phyloP scores from a whole-genome alignment of 208 protist species.

The Wallacemonas sp. region DNA sequence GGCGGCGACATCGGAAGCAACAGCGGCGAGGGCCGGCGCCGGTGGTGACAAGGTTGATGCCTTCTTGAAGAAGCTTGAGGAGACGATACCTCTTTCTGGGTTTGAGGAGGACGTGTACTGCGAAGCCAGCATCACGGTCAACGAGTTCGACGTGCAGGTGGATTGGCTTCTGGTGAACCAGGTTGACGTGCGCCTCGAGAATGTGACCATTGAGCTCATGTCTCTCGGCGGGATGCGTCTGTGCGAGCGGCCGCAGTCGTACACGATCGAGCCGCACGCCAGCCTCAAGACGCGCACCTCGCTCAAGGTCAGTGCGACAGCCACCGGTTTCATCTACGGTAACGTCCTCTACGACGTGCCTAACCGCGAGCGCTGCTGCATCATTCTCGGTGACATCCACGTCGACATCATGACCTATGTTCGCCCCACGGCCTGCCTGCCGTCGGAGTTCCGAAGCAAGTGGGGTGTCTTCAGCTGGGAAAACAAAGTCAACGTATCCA shows the following conservation, averaged over 20 bases:
- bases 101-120: slow-evolving; percentile 97
- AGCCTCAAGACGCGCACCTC: slow-evolving; percentile 87
- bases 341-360: slow-evolving; percentile 96
- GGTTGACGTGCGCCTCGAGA: slow-evolving; percentile 92
- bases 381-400: slow-evolving; percentile 97
- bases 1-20: slow-evolving; percentile 15
- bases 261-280: slow-evolving; percentile 90
- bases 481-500: slow-evolving; percentile 96
- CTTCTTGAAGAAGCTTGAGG: slow-evolving; percentile 73
- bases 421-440: slow-evolving; percentile 80
- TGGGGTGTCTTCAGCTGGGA: slow-evolving; percentile 99
- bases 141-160: slow-evolving; percentile 98
- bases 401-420: slow-evolving; percentile 99
- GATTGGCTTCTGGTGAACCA: slow-evolving; percentile 95
- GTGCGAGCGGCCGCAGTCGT: slow-evolving; percentile 94
- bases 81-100: slow-evolving; percentile 95
- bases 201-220: slow-evolving; percentile 96
- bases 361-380: slow-evolving; percentile 80
- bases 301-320: slow-evolving; percentile 98
- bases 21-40: slow-evolving; percentile 14
- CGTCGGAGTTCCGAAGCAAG: slow-evolving; percentile 95
- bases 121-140: slow-evolving; percentile 96
- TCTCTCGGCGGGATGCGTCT: slow-evolving; percentile 97
- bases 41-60: slow-evolving; percentile 44
- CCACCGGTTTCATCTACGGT: slow-evolving; percentile 97